phyloP scores from a whole-genome alignment of 2,329 filamentous ascomycete genomes.

The Xylaria sp. region DNA sequence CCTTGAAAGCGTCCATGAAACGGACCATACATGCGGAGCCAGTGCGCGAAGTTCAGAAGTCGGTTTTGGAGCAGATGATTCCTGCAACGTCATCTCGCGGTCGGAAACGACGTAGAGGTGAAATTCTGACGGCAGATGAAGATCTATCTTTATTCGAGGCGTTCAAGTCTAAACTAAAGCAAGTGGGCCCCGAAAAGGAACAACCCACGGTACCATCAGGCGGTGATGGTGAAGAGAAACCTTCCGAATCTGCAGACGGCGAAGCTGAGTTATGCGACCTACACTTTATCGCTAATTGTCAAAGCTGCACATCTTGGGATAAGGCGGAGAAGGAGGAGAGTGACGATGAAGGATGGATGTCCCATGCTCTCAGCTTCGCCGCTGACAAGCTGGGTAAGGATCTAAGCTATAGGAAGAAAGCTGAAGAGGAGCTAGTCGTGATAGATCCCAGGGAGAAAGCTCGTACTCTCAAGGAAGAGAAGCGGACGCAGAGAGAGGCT shows the following conservation, averaged over 20 bases:
- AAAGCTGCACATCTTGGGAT: constrained; percentile 90
- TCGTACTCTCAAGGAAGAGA: constrained; percentile 74
- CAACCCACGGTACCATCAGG: constrained; percentile 32
- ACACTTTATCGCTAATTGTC: constrained; percentile 95
- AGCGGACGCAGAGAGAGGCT: constrained; percentile 68
- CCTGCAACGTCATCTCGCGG: constrained; percentile 76
- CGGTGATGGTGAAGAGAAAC: constrained; percentile 46
- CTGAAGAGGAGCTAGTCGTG: constrained; percentile 89
- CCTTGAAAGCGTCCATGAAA: constrained; percentile 84
- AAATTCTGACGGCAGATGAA: constrained; percentile 62
- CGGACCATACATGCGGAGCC: constrained; percentile 66
- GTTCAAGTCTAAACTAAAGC: constrained; percentile 82
- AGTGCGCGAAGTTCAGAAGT: constrained; percentile 70
- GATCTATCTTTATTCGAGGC: constrained; percentile 80
- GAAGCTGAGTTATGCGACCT: constrained; percentile 87
- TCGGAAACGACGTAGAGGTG: constrained; percentile 73
- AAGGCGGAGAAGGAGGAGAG: constrained; percentile 63
- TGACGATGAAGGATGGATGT: constrained; percentile 82
- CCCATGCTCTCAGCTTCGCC: constrained; percentile 84
- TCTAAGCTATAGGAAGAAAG: constrained; percentile 87
- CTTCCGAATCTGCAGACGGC: constrained; percentile 62
- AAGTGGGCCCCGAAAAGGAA: constrained; percentile 54
- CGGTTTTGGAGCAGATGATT: constrained; percentile 78
- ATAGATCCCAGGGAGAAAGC: constrained; percentile 92
- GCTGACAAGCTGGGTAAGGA: constrained; percentile 94